These are phyloP conservation scores for Acaromyces ingoldii DNA, from an alignment of 1,284 basidiomycete genomes.

Conservation along the genomic window DNA sequence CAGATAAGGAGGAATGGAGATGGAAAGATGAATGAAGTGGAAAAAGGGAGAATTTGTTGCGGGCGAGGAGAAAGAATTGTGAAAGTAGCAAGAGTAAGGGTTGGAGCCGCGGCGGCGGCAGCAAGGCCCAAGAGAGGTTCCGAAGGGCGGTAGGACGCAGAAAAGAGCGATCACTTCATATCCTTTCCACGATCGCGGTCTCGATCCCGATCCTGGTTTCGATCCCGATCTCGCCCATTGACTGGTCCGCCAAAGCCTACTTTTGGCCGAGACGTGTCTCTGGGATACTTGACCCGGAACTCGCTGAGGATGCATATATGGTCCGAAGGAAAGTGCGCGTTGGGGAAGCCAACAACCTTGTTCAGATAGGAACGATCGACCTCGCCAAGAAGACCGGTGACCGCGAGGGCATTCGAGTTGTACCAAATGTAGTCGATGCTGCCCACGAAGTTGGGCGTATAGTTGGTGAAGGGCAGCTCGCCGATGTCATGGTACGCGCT, in stretches of 20 bases:
- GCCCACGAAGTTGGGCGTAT: constrained; percentile 62
- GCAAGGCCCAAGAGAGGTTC: too few species aligned
- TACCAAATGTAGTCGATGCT: constrained; percentile 95
- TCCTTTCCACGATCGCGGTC: too few species aligned
- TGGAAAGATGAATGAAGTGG: background rate
- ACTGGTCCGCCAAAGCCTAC: constrained; percentile 1
- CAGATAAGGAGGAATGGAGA: background rate
- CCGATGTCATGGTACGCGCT: constrained; percentile 64
- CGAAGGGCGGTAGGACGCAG: too few species aligned
- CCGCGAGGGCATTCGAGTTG: constrained; percentile 69
- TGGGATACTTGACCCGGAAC: constrained; percentile 39
- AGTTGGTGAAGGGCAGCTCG: constrained; percentile 75
- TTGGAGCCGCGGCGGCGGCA: too few species aligned
- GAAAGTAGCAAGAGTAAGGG: background rate
- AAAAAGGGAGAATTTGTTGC: background rate
- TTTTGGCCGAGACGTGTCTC: constrained; percentile 4
- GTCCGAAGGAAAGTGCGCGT: constrained; percentile 75
- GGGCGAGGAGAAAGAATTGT: background rate
- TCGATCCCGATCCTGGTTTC: too few species aligned
- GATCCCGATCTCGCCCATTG: too few species aligned
- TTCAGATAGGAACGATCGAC: constrained; percentile 80
- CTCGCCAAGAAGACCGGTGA: constrained; percentile 80
- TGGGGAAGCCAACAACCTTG: constrained; percentile 93
- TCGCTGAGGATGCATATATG: constrained; percentile 48
- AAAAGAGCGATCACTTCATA: too few species aligned